A percentile compares a stretch with the other conserved stretches of the same genome.
Conservation (phyloP, 2,329 filamentous ascomycete species). For the Leptodontidium sp. region DNA sequence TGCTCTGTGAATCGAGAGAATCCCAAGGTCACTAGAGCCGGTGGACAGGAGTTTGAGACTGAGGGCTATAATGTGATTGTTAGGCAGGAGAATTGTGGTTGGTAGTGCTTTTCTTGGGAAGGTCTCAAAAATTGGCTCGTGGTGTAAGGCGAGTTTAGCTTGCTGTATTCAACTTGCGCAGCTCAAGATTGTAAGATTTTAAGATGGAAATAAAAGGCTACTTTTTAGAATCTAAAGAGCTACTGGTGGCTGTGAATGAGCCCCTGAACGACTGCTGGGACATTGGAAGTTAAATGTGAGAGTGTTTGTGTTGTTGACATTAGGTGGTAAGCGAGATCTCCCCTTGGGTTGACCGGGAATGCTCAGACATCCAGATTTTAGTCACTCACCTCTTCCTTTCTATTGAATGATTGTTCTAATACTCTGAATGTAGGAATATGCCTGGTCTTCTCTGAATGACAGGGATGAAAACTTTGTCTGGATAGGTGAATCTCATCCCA, state of each 20-base stretch:
- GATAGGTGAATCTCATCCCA: no score
- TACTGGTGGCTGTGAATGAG: no score
- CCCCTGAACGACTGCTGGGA: no score
- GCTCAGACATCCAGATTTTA: not conserved
- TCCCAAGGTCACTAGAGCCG: not conserved
- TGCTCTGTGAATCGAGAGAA: not conserved
- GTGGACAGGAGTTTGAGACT: not conserved
- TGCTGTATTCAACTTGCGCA: not conserved
- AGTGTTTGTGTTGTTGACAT: not conserved
- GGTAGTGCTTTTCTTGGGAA: not conserved
- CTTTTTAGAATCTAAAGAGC: no score
- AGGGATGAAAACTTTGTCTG: no score
- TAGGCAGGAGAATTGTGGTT: not conserved
- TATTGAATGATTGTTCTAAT: not conserved
- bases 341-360: not conserved
- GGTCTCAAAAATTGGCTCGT: no score
- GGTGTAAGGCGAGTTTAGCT: not conserved
- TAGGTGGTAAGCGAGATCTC: not conserved
- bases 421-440: no score
- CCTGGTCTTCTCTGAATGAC: no score
- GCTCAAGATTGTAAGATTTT: no score
- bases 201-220: no score
- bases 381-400: not conserved
- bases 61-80: slow-evolving; percentile 5
- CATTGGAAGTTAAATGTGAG: not conserved